These are phyloP conservation scores for Globisporangium ultimum DNA, from an alignment of 352 stramenopile genomes.

Conservation along the genomic window DNA sequence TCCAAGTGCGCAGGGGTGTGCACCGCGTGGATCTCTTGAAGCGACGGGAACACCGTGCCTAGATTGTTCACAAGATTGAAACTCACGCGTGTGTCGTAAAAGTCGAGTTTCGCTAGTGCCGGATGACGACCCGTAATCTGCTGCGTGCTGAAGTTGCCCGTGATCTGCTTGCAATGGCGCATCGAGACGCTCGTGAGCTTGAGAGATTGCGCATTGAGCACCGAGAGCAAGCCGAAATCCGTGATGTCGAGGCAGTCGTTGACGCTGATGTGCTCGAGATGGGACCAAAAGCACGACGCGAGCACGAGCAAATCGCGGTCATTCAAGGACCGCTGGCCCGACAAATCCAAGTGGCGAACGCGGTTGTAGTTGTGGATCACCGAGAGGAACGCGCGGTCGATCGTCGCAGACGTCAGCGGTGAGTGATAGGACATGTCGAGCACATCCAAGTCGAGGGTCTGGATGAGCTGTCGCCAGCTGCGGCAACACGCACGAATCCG, in stretches of 20 bases:
- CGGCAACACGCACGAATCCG: constrained; percentile 45
- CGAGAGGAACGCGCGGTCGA: constrained; percentile 57
- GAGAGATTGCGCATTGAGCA: constrained; percentile 82
- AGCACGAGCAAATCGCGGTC: constrained; percentile 79
- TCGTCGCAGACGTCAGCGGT: constrained; percentile 39
- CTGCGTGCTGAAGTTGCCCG: constrained; percentile 38
- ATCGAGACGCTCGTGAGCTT: constrained; percentile 59
- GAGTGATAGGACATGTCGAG: constrained; percentile 62
- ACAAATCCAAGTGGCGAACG: constrained; percentile 61
- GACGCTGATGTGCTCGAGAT: constrained; percentile 59
- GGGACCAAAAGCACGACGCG: constrained; percentile 74
- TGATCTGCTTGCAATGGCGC: constrained; percentile 77
- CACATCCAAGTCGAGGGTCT: constrained; percentile 59
- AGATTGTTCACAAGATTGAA: constrained; percentile 41
- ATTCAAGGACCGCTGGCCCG: constrained; percentile 58
- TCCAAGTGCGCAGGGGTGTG: constrained; percentile 72
- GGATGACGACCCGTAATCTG: constrained; percentile 59
- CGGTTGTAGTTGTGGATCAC: constrained; percentile 67
- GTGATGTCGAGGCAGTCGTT: constrained; percentile 78
- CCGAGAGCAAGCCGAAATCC: constrained; percentile 72
- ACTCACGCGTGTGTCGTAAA: constrained; percentile 65
- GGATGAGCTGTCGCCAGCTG: constrained; percentile 62
- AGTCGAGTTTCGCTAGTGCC: constrained; percentile 45
- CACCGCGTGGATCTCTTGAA: constrained; percentile 48
- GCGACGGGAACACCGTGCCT: constrained; percentile 59